These are phyloP conservation scores for Dalbergia cochinchinensis DNA, from an alignment of 306 rosid genomes.

Conservation along the genomic window DNA sequence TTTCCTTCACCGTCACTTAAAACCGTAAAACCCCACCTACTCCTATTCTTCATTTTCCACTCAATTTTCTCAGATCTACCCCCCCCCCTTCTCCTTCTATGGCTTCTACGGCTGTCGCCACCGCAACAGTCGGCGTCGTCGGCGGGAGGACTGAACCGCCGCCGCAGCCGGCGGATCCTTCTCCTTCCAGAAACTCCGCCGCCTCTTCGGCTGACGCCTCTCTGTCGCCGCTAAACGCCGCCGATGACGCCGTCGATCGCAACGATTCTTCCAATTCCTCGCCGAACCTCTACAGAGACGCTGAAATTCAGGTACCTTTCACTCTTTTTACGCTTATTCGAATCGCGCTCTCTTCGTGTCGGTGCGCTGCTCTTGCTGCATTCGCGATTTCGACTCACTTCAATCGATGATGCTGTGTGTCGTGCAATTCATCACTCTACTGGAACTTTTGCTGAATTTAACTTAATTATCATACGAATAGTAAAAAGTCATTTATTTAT, in stretches of 20 bases:
- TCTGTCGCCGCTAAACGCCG: conserved; percentile 30
- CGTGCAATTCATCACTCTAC: neutral
- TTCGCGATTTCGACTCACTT: conserved; percentile 30
- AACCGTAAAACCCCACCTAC: conserved; percentile 45
- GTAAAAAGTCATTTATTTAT: neutral
- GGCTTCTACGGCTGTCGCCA: conserved; percentile 48
- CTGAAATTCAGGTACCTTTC: conserved; percentile 63
- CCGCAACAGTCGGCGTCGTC: conserved; percentile 45
- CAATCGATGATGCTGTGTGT: conserved; percentile 17
- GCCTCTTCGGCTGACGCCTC: conserved; percentile 35
- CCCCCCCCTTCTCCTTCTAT: neutral
- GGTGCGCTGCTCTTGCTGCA: conserved; percentile 1
- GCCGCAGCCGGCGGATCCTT: conserved; percentile 48
- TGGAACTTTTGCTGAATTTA: conserved; percentile 5
- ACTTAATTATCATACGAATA: neutral
- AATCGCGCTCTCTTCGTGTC: neutral
- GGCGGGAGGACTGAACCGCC: conserved; percentile 53
- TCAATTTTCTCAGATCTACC: conserved; percentile 30
- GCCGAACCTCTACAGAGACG: conserved; percentile 47
- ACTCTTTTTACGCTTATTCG: neutral
- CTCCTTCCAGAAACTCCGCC: conserved; percentile 55
- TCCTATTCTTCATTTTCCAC: neutral
- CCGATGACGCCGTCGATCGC: conserved; percentile 54
- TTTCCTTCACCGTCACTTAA: conserved; percentile 12
- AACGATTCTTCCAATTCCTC: conserved; percentile 55